Conservation (phyloP, 805 yeast species). For the Candida yuanshanica region DNA sequence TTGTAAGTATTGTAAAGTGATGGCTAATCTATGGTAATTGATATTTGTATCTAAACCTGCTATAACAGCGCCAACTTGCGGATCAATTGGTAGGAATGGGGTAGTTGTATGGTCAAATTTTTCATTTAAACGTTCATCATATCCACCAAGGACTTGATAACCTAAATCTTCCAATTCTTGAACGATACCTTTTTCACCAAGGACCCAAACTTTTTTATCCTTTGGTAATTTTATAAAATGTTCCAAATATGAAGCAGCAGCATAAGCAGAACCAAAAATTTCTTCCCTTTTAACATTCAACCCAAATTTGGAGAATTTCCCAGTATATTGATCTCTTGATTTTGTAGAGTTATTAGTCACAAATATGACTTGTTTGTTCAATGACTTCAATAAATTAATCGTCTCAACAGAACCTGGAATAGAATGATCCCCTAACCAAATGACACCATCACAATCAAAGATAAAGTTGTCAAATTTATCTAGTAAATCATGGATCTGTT, state of each 20-base stretch:
- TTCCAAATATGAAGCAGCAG: constrained; percentile 80
- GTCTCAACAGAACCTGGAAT: constrained; percentile 80
- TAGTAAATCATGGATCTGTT: constrained; percentile 49
- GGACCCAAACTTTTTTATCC: constrained; percentile 76
- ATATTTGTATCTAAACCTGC: constrained; percentile 77
- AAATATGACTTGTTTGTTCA: constrained; percentile 69
- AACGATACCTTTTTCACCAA: constrained; percentile 85
- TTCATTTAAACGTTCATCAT: constrained; percentile 54
- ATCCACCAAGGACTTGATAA: constrained; percentile 74
- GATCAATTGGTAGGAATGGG: constrained; percentile 55
- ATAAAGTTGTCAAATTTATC: constrained; percentile 74
- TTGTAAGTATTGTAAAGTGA: constrained; percentile 76
- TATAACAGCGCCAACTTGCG: constrained; percentile 77
- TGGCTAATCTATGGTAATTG: constrained; percentile 77
- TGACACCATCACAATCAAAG: constrained; percentile 96
- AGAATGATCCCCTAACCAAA: constrained; percentile 84
- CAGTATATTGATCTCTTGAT: constrained; percentile 69
- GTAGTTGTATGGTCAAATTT: constrained; percentile 53
- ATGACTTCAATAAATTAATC: constrained; percentile 44
- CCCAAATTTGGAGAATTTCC: constrained; percentile 62
- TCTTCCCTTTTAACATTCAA: constrained; percentile 47
- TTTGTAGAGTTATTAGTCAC: constrained; percentile 96
- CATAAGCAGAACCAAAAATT: constrained; percentile 88
- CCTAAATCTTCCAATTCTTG: constrained; percentile 75
- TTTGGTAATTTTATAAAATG: constrained; percentile 71